phyloP scores from a whole-genome alignment of 2,329 filamentous ascomycete genomes.

The Trichoderma sp. region DNA sequence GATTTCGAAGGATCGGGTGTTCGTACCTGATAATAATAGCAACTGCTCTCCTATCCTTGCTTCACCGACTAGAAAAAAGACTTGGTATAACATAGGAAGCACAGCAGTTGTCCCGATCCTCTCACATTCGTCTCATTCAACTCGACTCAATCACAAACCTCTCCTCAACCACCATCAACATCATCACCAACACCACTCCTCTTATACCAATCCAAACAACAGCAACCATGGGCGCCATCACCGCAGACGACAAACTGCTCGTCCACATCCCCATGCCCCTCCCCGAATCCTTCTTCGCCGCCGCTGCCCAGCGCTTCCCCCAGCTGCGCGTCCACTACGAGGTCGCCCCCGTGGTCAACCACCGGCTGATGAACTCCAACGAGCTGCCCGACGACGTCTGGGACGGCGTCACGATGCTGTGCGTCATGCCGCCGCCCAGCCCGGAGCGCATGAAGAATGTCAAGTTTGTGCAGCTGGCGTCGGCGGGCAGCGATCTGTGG shows the following conservation, averaged over 20 bases:
- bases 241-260: conserved; percentile 43
- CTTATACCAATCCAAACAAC: not conserved
- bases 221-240: conserved; percentile 31
- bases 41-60: not conserved
- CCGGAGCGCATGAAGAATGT: conserved; percentile 39
- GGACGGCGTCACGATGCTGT: conserved; percentile 46
- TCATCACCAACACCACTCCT: no score
- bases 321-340: conserved; percentile 43
- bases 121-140: no score
- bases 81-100: not conserved
- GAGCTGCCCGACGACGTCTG: conserved; percentile 38
- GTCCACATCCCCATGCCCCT: conserved; percentile 39
- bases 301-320: conserved; percentile 39
- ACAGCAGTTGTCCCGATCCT: not conserved
- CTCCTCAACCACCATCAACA: not conserved
- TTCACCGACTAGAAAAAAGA: not conserved
- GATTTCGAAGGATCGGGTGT: no score
- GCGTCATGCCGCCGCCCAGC: conserved; percentile 37
- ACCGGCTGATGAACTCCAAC: conserved; percentile 29
- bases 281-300: conserved; percentile 40
- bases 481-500: conserved; percentile 49
- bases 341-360: conserved; percentile 28
- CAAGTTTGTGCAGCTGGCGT: conserved; percentile 48
- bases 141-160: no score
- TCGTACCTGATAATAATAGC: not conserved